These are phyloP conservation scores for Gaultheria prostrata DNA, from an alignment of 148 eudicot species.

Conservation along the genomic window DNA sequence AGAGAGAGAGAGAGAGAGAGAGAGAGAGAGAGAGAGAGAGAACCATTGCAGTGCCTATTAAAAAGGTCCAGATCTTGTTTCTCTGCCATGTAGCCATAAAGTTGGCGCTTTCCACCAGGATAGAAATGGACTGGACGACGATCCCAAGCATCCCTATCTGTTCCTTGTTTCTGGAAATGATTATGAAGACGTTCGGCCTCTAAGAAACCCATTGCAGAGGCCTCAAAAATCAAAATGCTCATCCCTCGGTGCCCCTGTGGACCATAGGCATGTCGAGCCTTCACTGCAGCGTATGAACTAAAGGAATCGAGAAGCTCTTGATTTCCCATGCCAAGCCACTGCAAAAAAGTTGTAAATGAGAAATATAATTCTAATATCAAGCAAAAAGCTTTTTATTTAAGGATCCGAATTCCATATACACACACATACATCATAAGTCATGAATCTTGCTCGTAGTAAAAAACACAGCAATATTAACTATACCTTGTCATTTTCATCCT, in stretches of 20 bases:
- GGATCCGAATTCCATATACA: neutral
- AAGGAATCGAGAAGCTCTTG: slow-evolving; percentile 72
- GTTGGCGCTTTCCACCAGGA: slow-evolving; percentile 68
- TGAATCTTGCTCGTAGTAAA: neutral
- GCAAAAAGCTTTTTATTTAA: neutral
- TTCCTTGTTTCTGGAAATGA: slow-evolving; percentile 47
- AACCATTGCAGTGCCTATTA: slow-evolving; percentile 64
- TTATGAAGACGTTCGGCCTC: slow-evolving; percentile 71
- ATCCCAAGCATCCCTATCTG: slow-evolving; percentile 62
- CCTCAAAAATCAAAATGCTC: slow-evolving; percentile 68
- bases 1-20: no score
- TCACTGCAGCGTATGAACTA: slow-evolving; percentile 42
- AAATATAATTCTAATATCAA: neutral
- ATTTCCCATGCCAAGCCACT: slow-evolving; percentile 92
- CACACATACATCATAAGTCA: neutral
- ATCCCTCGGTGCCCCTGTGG: slow-evolving; percentile 82
- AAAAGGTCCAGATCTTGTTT: slow-evolving; percentile 56
- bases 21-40: neutral
- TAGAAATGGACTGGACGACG: slow-evolving; percentile 28
- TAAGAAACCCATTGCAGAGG: slow-evolving; percentile 53
- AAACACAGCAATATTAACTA: neutral
- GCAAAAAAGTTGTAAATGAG: neutral
- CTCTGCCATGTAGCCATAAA: slow-evolving; percentile 71
- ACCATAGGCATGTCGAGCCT: slow-evolving; percentile 73
- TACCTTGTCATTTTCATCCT: slow-evolving; percentile 65